These are phyloP conservation scores for Sporisorium iseilematis-ciliati DNA, from an alignment of 1,284 basidiomycete species.

Conservation along the genomic window DNA sequence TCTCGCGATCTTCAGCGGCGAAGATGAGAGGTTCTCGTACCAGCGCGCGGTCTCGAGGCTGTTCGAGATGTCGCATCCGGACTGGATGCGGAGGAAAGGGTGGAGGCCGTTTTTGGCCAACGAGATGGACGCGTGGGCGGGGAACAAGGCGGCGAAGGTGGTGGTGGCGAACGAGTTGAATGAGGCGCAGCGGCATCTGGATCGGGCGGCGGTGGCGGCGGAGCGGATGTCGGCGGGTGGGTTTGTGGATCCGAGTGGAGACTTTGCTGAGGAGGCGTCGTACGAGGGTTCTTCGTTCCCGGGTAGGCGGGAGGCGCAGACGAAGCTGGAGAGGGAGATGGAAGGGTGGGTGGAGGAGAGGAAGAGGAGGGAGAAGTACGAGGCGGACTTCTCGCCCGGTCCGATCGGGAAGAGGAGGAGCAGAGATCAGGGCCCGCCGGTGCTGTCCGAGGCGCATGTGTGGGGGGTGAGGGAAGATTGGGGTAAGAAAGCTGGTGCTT, in stretches of 20 bases:
- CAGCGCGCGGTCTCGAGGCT: constrained; percentile 78
- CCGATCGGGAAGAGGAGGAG: constrained; percentile 37
- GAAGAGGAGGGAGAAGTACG: constrained; percentile 1
- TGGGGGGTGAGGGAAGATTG: constrained; percentile 73
- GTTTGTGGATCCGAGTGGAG: constrained; percentile 35
- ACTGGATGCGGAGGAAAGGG: constrained; percentile 48
- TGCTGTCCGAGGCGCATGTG: constrained; percentile 51
- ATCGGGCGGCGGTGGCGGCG: constrained; percentile 20
- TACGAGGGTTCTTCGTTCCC: constrained; percentile 49
- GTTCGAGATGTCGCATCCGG: constrained; percentile 74
- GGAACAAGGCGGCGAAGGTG: constrained; percentile 15
- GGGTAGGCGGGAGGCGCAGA: constrained; percentile 22
- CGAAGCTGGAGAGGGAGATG: constrained; percentile 28
- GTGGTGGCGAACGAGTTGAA: constrained; percentile 30
- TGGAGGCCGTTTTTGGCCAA: constrained; percentile 54
- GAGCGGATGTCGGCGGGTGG: constrained; percentile 9
- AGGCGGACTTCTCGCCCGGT: constrained; percentile 29
- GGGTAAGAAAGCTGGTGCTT: constrained; percentile 72
- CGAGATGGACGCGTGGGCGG: constrained; percentile 55
- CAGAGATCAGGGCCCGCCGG: constrained; percentile 47
- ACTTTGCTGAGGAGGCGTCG: constrained; percentile 50
- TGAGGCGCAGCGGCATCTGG: constrained; percentile 20
- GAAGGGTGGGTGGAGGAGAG: constrained; percentile 4
- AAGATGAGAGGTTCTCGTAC: constrained; percentile 79
- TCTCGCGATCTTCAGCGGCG: constrained; percentile 77